A percentile compares a stretch with the other conserved stretches of the same genome.
Evolutionary conservation across 768 basidiomycete genomes (phyloP).

Genomic region (Phylloporus arenicola): DNA sequence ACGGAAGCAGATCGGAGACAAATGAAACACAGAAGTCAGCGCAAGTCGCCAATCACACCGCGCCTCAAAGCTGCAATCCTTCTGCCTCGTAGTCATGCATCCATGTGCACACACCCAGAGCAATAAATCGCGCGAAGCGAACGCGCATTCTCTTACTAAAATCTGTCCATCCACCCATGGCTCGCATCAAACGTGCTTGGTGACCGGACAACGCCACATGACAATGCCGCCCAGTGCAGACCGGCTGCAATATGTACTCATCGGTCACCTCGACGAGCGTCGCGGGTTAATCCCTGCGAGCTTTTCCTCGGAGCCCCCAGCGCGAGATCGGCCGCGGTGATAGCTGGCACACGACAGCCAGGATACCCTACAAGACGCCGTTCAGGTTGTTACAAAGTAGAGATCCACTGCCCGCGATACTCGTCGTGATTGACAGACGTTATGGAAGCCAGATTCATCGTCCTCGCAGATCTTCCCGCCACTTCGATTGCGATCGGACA

Average conservation of each 20-base stretch:
- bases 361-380: slow-evolving; percentile 10
- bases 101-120: slow-evolving; percentile 4
- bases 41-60: too few species aligned
- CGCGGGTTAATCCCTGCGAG: slow-evolving; percentile 24
- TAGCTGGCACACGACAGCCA: slow-evolving; percentile 6
- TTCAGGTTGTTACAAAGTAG: background rate
- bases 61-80: too few species aligned
- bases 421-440: slow-evolving; percentile 21
- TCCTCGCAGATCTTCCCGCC: slow-evolving; percentile 17
- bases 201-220: background rate
- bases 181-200: background rate
- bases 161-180: background rate
- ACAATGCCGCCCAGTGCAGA: too few species aligned
- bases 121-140: slow-evolving; percentile 26
- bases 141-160: slow-evolving; percentile 17
- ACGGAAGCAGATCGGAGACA: background rate
- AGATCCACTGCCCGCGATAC: background rate
- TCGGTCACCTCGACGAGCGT: too few species aligned
- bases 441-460: slow-evolving; percentile 19
- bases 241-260: slow-evolving; percentile 15
- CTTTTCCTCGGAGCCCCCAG: slow-evolving; percentile 22
- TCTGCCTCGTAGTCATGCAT: background rate
- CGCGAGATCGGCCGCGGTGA: slow-evolving; percentile 24
- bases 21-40: background rate
- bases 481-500: slow-evolving; percentile 14